Evolutionary conservation across 2,329 filamentous ascomycete genomes (phyloP).

Genomic region (Fusarium sp.): DNA sequence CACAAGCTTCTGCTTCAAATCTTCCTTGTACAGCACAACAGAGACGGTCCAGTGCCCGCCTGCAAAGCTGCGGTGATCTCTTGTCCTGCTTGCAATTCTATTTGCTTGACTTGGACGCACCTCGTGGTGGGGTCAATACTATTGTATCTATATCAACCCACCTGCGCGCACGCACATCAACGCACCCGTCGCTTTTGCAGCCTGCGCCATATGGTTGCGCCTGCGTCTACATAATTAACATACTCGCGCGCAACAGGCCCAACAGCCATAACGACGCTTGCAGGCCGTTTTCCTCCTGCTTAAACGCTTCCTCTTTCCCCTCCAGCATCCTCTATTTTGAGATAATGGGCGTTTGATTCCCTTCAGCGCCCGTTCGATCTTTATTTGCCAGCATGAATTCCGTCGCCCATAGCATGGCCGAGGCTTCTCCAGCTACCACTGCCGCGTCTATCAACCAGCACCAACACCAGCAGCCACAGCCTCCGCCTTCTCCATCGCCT

Average conservation of each 20-base stretch:
- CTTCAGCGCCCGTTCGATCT: constrained; percentile 29
- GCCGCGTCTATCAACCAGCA: constrained; percentile 44
- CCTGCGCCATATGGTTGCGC: constrained; percentile 39
- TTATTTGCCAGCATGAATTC: constrained; percentile 56
- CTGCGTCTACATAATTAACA: constrained; percentile 30
- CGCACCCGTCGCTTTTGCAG: constrained; percentile 28
- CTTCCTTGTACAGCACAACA: constrained; percentile 11
- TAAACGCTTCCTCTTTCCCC: constrained; percentile 17
- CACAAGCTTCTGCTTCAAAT: constrained; percentile 21
- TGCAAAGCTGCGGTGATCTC: constrained; percentile 29
- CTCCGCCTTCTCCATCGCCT: constrained; percentile 47
- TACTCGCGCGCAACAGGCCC: constrained; percentile 22
- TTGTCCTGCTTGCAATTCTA: constrained; percentile 11
- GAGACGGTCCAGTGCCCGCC: constrained; percentile 25
- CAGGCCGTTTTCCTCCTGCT: constrained; percentile 25
- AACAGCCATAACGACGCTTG: constrained; percentile 21
- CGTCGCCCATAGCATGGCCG: constrained; percentile 56
- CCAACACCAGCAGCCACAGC: constrained; percentile 45
- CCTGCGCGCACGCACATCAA: constrained; percentile 22
- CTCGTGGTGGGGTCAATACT: constrained; percentile 34
- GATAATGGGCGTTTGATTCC: constrained; percentile 50
- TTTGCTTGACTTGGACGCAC: constrained; percentile 17
- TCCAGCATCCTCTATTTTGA: constrained; percentile 24
- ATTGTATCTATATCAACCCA: constrained; percentile 14
- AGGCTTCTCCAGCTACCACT: constrained; percentile 45